Evolutionary conservation across 257 asterid genomes (phyloP).

Genomic region (Nicotiana sylvestris): DNA sequence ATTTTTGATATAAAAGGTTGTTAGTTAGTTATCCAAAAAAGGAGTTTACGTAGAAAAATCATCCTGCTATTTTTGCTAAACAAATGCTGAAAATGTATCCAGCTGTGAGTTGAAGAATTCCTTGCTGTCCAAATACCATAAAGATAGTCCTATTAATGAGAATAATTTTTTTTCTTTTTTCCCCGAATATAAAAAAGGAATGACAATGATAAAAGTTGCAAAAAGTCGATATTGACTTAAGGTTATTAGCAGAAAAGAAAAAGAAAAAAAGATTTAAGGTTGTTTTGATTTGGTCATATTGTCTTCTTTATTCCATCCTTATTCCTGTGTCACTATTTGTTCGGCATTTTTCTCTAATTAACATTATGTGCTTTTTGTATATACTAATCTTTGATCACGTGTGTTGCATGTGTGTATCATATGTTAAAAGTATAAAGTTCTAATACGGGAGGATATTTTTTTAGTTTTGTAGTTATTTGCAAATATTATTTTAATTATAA

Average conservation of each 20-base stretch:
- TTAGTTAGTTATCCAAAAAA: neutral
- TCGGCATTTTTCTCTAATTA: neutral
- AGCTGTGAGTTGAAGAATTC: conserved; percentile 12
- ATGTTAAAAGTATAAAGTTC: no score
- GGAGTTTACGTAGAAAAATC: neutral
- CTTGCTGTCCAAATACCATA: neutral
- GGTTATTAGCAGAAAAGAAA: no score
- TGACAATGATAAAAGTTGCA: no score
- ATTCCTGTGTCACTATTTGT: neutral
- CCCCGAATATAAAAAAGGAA: no score
- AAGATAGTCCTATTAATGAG: neutral
- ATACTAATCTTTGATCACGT: no score
- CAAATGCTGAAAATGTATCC: neutral
- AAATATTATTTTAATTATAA: no score
- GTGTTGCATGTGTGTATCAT: no score
- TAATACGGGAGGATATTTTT: no score
- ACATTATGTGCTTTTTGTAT: neutral
- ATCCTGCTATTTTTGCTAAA: neutral
- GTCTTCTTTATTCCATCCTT: neutral
- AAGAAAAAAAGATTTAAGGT: neutral
- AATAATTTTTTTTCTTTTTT: no score
- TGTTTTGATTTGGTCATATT: neutral
- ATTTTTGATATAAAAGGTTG: neutral
- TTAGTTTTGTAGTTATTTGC: no score
- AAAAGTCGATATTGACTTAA: no score